Evolutionary conservation across 768 basidiomycete species (phyloP), one percentile per base, ranked within the genome.

Genomic region (Lepiota subincarnata): DNA sequence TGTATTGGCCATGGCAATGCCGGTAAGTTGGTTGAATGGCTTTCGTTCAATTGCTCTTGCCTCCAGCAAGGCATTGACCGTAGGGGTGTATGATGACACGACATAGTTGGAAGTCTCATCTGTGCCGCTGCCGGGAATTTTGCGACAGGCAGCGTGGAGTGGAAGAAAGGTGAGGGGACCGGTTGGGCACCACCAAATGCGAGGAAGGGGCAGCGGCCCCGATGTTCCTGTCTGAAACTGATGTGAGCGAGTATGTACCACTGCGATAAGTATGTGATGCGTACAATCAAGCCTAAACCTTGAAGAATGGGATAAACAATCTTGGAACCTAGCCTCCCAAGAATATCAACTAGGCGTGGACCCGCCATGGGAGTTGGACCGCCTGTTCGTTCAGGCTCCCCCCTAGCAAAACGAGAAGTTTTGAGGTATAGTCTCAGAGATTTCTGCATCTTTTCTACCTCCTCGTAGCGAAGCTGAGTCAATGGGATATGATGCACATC

Each of bases 111-210:
- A 55, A 3, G 10, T 37, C 28, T 24, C 49, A 1, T 13, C 31
- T 8, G n/a, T 52, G 39, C 19, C 6, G n/a, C 18, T 3, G n/a
- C 18, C 37, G 12, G 14, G 22, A 6, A 38, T 13, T 38, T 65
- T 68, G 3, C 65, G 49, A 28, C 70, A 67, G 2, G 70, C 68
- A 3, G 70, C 68, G 55, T 71, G 70, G 16, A 70, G 57, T 4
- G 70, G 68, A 39, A 73, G 63, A 37, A 64, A 62, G 3, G 63
- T 26, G 1, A 70, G 50, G 6, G 59, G 59, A 2, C 64, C 65
- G 10, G 68, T 70, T 2, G 64, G 60, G 56, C 67, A 71, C 70
- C 69, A 65, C 64, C 64, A 65, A 16, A 65, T 58, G 16, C 68
- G 61, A 34, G 53, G 31, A 8, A 48, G 50, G 19, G 43, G 8